These are phyloP conservation scores for Leccinum variabile DNA, from an alignment of 1,284 basidiomycete genomes.

Conservation along the genomic window DNA sequence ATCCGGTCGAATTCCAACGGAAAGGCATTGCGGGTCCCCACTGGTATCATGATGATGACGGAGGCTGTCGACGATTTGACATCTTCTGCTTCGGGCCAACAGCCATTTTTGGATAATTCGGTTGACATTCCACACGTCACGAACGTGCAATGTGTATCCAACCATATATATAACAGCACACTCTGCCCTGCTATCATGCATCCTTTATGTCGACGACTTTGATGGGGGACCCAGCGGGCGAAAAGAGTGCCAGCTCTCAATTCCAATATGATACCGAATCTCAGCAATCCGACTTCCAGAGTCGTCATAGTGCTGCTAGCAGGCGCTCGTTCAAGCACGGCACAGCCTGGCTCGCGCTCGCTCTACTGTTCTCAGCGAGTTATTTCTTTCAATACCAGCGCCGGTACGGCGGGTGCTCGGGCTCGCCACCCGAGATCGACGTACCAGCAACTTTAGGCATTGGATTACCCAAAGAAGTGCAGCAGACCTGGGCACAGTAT, in stretches of 20 bases:
- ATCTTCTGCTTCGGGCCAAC: neutral
- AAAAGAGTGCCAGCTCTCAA: neutral
- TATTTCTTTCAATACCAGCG: slow-evolving; percentile 16
- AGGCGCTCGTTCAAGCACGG: neutral
- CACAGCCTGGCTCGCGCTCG: slow-evolving; percentile 8
- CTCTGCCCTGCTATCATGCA: slow-evolving; percentile 8
- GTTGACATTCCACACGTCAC: slow-evolving; percentile 12
- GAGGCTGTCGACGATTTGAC: neutral
- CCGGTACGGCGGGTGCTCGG: slow-evolving; percentile 2
- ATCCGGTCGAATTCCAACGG: neutral
- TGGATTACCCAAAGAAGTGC: slow-evolving; percentile 26
- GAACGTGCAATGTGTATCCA: slow-evolving; percentile 33
- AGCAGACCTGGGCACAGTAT: slow-evolving; percentile 55
- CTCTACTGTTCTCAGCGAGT: slow-evolving; percentile 15
- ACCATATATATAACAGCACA: slow-evolving; percentile 10
- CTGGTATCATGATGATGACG: too few species aligned
- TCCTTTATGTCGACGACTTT: neutral
- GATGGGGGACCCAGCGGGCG: neutral
- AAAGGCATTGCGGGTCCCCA: neutral
- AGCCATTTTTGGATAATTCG: slow-evolving; percentile 15
- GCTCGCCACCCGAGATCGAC: neutral
- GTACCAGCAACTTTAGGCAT: neutral
- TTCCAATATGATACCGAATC: neutral
- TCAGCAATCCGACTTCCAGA: neutral
- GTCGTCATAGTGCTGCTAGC: neutral